Conservation (phyloP, 139 green algal species). For the Tetradesmus obliquus region DNA sequence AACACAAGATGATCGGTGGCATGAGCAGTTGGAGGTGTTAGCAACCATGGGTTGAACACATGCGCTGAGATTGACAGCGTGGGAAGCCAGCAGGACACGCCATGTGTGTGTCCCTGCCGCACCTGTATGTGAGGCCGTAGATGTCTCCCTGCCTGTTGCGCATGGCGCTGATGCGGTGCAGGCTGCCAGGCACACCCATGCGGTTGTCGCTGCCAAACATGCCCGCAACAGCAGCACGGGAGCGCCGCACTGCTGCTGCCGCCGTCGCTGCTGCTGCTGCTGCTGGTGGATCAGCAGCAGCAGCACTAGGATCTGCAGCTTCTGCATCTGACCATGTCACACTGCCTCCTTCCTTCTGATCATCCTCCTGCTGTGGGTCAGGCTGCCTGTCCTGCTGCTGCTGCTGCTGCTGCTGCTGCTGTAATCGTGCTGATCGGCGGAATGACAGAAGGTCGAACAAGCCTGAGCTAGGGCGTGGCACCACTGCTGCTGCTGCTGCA, state of each 20-base stretch:
- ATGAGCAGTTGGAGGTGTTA: too few species aligned
- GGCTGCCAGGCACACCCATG: slow-evolving; percentile 32
- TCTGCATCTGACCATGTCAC: background rate
- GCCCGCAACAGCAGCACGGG: background rate
- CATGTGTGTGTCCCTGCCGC: too few species aligned
- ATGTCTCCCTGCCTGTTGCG: slow-evolving; percentile 49
- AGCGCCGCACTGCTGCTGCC: background rate
- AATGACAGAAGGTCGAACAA: background rate
- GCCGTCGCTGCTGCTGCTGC: background rate
- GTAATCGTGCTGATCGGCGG: background rate
- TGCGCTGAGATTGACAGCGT: too few species aligned
- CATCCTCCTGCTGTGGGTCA: too few species aligned
- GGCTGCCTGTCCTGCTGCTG: background rate
- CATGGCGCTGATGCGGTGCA: slow-evolving; percentile 20
- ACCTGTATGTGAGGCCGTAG: slow-evolving; percentile 72
- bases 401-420: slow-evolving; percentile 12
- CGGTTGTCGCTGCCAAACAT: slow-evolving; percentile 31
- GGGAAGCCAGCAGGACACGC: too few species aligned
- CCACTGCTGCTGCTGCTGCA: background rate
- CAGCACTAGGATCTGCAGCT: background rate
- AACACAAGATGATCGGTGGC: too few species aligned
- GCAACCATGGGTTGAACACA: too few species aligned
- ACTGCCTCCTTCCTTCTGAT: background rate
- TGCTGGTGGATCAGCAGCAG: background rate
- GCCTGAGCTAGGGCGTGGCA: background rate